Percentiles rank a stretch among this genome's conserved stretches.
Evolutionary conservation across 2,329 filamentous ascomycete genomes (phyloP).

Genomic region (Grosmannia serpens): DNA sequence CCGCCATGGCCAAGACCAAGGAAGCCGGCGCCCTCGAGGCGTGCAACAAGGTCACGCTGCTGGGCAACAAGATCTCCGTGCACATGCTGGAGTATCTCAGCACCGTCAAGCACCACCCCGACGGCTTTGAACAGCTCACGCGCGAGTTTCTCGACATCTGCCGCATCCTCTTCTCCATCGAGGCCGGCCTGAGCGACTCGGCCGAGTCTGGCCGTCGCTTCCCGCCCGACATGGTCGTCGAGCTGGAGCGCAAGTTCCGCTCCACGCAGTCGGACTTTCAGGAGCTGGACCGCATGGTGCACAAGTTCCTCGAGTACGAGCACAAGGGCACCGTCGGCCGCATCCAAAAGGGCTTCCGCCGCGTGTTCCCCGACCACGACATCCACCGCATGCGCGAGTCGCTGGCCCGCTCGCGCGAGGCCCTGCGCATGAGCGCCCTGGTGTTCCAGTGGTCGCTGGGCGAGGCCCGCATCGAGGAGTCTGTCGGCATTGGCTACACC

Average conservation of each 20-base stretch:
- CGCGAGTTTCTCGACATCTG: constrained; percentile 57
- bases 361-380: constrained; percentile 51
- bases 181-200: constrained; percentile 49
- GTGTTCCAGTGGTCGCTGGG: constrained; percentile 57
- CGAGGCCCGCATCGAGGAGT: constrained; percentile 43
- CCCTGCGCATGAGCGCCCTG: constrained; percentile 50
- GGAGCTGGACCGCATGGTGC: constrained; percentile 50
- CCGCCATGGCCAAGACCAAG: constrained; percentile 17
- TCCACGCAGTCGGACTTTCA: constrained; percentile 50
- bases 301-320: constrained; percentile 50
- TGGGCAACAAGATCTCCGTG: constrained; percentile 53
- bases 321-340: constrained; percentile 48
- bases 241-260: constrained; percentile 53
- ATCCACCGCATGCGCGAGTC: constrained; percentile 48
- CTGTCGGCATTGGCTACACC: constrained; percentile 55
- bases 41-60: constrained; percentile 45
- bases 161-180: constrained; percentile 56
- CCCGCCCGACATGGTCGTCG: constrained; percentile 48
- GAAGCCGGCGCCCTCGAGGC: constrained; percentile 30
- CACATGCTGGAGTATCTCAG: constrained; percentile 54
- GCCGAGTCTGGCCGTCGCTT: constrained; percentile 34
- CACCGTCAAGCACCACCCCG: constrained; percentile 39
- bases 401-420: constrained; percentile 46
- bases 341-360: constrained; percentile 49
- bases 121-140: constrained; percentile 47